Conservation (phyloP, 306 rosid species). For the Betula pendula region DNA sequence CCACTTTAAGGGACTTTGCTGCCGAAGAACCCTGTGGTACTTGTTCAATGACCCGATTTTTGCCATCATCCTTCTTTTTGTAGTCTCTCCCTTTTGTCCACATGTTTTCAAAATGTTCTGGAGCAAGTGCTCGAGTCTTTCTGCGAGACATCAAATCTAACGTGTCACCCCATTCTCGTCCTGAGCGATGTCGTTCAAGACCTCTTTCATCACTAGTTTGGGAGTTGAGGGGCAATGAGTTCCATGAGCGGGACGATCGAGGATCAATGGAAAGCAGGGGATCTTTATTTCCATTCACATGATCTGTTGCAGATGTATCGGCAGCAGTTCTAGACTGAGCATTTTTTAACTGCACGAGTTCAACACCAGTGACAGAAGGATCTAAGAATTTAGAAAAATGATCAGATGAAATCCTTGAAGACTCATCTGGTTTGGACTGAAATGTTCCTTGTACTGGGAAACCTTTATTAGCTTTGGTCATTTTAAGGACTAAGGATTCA, state of each 20-base stretch:
- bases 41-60: constrained; percentile 49
- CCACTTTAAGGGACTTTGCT: constrained; percentile 44
- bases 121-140: constrained; percentile 90
- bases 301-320: constrained; percentile 34
- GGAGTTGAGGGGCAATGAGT: constrained; percentile 49
- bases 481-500: constrained; percentile 68
- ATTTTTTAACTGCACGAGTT: constrained; percentile 77
- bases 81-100: constrained; percentile 92
- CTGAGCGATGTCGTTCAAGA: constrained; percentile 46
- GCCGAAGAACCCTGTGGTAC: constrained; percentile 40
- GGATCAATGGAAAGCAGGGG: constrained; percentile 81
- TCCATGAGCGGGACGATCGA: constrained; percentile 76
- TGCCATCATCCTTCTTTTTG: constrained; percentile 57
- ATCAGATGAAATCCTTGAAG: constrained; percentile 51
- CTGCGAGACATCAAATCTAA: constrained; percentile 80
- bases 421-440: constrained; percentile 54
- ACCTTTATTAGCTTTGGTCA: constrained; percentile 62
- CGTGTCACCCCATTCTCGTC: constrained; percentile 95
- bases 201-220: constrained; percentile 48
- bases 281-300: constrained; percentile 59
- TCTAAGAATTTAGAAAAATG: constrained; percentile 62
- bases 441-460: constrained; percentile 39
- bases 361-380: constrained; percentile 90
- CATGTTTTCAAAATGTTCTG: constrained; percentile 90
- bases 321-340: constrained; percentile 47